phyloP scores from a whole-genome alignment of 441 rosid species.

The Pelargonium citronellum region DNA sequence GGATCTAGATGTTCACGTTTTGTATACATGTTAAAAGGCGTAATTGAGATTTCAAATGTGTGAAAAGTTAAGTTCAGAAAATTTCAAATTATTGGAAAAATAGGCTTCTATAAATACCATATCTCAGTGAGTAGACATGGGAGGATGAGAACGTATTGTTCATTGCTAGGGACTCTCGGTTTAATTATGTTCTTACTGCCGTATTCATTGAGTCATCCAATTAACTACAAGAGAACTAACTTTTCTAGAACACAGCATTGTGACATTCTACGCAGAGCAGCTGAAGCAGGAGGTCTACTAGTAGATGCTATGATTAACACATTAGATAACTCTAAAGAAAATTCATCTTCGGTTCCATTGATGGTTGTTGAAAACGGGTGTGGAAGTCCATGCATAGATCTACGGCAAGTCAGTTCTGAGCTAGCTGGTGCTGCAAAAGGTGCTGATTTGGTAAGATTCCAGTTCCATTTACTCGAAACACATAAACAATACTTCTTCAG shows the following conservation, averaged over 20 bases:
- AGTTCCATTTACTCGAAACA: not conserved
- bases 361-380: constrained; percentile 99
- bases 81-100: not conserved
- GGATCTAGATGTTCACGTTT: not conserved
- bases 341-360: constrained; percentile 61
- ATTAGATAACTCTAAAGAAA: constrained; percentile 55
- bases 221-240: constrained; percentile 17
- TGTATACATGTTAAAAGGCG: not conserved
- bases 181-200: not conserved
- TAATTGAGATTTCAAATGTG: not conserved
- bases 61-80: not conserved
- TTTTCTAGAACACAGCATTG: constrained; percentile 57
- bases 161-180: not conserved
- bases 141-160: not conserved
- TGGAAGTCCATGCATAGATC: constrained; percentile 97
- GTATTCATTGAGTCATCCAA: constrained; percentile 2
- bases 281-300: constrained; percentile 87
- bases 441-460: constrained; percentile 81
- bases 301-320: constrained; percentile 86
- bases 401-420: constrained; percentile 97
- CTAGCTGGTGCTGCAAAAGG: constrained; percentile 90
- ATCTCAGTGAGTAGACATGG: not conserved
- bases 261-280: constrained; percentile 89
- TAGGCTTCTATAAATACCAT: not conserved
- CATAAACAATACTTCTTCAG: too few species aligned